Base-by-base conservation (phyloP, 257 asterid genomes). In the Prunella vulgaris region DNA sequence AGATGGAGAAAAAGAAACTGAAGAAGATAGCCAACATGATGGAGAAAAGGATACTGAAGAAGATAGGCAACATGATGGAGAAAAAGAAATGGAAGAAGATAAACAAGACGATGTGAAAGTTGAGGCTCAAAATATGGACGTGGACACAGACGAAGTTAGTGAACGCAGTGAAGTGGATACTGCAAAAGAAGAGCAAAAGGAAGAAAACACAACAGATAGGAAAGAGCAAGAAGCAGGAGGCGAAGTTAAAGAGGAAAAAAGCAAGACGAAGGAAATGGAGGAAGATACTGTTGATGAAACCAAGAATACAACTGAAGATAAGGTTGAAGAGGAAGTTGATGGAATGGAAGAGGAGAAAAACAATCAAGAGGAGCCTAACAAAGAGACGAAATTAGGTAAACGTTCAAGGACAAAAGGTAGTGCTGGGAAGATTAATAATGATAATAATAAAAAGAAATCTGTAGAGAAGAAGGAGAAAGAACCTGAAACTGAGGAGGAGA, bases 381-480 rank as follows among this genome's bases (percentile, higher is more conserved):
- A 64, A 73, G 80, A 51, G 77, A 75, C 66, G 60, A 75, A 60
- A 14, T 76, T 79, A 7, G 84, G 84, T 69, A 86, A 85, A 77
- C 89, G 84, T 40, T 67, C 84, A 10, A 84, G 87, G 75, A 58
- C 78, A 25, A 86, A 84, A 72, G 71, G 74, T 58, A 70, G 74
- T 37, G 71, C 82, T 61, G 73, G 74, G 48, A 72, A 79, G 40
- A 85, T 64, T 15, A 79, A 69, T 17, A 82, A 40, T 27, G n/a
- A 25, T 25, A 30, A 32, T 54, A 78, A 71, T 76, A 81, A 81
- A 71, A 80, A 79, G 62, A 83, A 76, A 60, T 72, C 73, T n/a
- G 80, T 72, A 63, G 88, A 73, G 77, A 58, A 82, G 49, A 46
- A 46, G 85, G 71, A 69, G 51, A 82, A 84, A 82, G 69, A 72